Base-by-base conservation (phyloP, 2,329 filamentous ascomycete genomes). In the Sordariomycetes sp. region DNA sequence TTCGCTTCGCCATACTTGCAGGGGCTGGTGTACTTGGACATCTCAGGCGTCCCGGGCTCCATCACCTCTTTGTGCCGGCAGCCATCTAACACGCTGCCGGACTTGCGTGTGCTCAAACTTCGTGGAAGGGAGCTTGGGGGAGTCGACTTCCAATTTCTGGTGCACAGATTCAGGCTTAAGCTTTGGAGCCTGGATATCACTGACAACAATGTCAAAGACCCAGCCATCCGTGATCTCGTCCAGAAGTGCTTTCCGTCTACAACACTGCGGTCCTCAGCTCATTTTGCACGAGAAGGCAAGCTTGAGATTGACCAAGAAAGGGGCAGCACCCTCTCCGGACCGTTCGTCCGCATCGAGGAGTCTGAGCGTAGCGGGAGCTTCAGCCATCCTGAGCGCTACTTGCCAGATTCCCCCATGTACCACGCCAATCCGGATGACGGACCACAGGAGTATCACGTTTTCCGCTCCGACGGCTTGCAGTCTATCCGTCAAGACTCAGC, bases 161-260 rank as follows among this genome's bases (percentile, higher is more conserved):
- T 41, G 27, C 48, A 4, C 40, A 64, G 26, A 44, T 70, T 46
- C 42, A 46, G 38, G 41, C 48, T 5, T 9, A 63, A 58, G 19
- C 48, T 79, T 9, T 79, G 74, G 73, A 75, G 73, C 42, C 46
- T 79, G 5, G 72, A 79, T 40, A 32, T 79, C 1, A 57, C 61
- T 24, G 34, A 61, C 6, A 80, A 79, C 42, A 59, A 57, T 9
- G 46, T 79, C 8, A 66, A 63, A 0, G 72, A 78, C 43, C 43
- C 24, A 3, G 43, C 54, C 4, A 44, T 75, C 9, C 46, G 55
- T 7, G 29, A 20, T 4, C 27, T 59, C 4, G 39, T 49, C 6
- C 28, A 48, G 6, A 41, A 43, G 14, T 62, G 56, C 39, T 54
- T 67, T 10, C 48, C 50, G 4, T 32, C 37, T 10, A 41, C 45